Percentiles rank a stretch among this genome's conserved stretches.
phyloP scores from a whole-genome alignment of 768 basidiomycete species.

The Solioccasus polychromus region DNA sequence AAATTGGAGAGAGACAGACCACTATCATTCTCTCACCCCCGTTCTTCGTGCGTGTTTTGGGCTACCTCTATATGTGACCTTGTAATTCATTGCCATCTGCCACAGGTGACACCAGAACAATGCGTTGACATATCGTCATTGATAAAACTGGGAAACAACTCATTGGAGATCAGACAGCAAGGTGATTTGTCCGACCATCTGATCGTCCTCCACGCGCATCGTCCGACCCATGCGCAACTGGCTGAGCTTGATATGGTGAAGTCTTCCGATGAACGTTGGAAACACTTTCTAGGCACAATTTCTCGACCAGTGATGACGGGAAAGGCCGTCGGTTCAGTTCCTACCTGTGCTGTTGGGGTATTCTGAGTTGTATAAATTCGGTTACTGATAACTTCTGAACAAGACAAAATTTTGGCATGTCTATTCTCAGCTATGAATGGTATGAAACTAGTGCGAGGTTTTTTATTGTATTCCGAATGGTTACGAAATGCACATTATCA shows the following conservation, averaged over 20 bases:
- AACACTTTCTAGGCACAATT: constrained; percentile 11
- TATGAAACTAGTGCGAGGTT: too few relatives aligned
- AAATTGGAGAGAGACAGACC: constrained; percentile 4
- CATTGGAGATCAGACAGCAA: constrained; percentile 41
- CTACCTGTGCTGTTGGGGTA: not conserved
- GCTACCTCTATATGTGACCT: not conserved
- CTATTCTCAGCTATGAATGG: too few relatives aligned
- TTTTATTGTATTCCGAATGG: too few relatives aligned
- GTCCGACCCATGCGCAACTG: constrained; percentile 47
- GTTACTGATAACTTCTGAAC: too few relatives aligned
- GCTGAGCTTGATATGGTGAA: constrained; percentile 18
- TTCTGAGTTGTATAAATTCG: too few relatives aligned
- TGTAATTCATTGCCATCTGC: not conserved
- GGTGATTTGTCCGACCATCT: constrained; percentile 44
- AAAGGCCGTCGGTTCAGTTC: not conserved
- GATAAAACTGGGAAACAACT: constrained; percentile 40
- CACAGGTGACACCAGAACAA: constrained; percentile 45
- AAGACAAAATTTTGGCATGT: too few relatives aligned
- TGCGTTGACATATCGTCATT: constrained; percentile 52
- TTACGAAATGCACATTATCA: too few relatives aligned
- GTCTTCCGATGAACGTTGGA: constrained; percentile 21
- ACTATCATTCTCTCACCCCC: constrained; percentile 27
- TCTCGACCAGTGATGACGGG: constrained; percentile 6
- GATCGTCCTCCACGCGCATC: constrained; percentile 48
- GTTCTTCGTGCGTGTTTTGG: constrained; percentile 34